These are phyloP conservation scores for Pelargonium fulgidum DNA, from an alignment of 441 rosid genomes.

Conservation along the genomic window DNA sequence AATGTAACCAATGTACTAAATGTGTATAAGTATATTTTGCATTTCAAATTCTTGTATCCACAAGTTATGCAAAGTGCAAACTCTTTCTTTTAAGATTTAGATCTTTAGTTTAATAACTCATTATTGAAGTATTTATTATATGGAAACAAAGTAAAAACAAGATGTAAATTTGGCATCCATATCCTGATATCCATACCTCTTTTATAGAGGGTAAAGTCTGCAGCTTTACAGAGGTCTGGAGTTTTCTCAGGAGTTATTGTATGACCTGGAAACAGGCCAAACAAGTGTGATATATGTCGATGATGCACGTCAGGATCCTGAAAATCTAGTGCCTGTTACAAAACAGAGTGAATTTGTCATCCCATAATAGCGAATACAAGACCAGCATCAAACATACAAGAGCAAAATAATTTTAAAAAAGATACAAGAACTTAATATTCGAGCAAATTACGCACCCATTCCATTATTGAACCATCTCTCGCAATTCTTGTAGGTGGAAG, in stretches of 20 bases:
- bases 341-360: constrained; percentile 15
- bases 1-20: too few species aligned
- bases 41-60: too few species aligned
- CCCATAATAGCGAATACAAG: not conserved
- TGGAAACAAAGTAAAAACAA: not conserved
- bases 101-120: too few species aligned
- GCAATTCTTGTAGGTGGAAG: constrained; percentile 66
- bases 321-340: constrained; percentile 58
- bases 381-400: not conserved
- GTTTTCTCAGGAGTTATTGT: constrained; percentile 51
- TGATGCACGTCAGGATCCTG: constrained; percentile 80
- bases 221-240: constrained; percentile 80
- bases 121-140: too few species aligned
- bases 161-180: constrained; percentile 15
- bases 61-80: too few species aligned
- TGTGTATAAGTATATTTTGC: too few species aligned
- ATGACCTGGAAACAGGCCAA: constrained; percentile 89
- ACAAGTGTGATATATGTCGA: constrained; percentile 81
- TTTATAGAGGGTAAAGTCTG: constrained; percentile 48
- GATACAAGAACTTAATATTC: not conserved
- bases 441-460: constrained; percentile 53
- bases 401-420: not conserved
- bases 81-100: too few species aligned
- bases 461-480: constrained; percentile 78
- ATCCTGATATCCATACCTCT: constrained; percentile 67